These are phyloP conservation scores for Venturia oleaginea DNA, from an alignment of 2,329 filamentous ascomycete genomes.

Conservation along the genomic window DNA sequence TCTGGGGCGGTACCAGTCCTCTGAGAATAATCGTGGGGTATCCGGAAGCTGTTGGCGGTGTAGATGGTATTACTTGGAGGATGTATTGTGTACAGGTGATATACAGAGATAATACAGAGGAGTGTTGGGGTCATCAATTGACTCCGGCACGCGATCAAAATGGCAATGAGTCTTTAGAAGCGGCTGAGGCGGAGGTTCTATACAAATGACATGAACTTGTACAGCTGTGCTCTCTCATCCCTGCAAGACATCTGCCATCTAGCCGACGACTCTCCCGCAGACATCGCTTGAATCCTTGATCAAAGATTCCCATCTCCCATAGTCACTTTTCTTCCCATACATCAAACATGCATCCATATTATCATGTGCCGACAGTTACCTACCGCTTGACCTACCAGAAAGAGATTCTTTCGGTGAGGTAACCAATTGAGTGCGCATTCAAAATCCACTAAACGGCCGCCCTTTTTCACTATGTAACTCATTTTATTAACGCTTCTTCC, in stretches of 20 bases:
- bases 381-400: too few relatives aligned
- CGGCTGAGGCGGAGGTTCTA: neutral
- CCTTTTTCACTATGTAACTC: too few relatives aligned
- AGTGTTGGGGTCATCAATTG: neutral
- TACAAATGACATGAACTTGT: neutral
- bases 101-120: neutral
- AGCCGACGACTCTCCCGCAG: neutral
- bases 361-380: too few relatives aligned
- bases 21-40: neutral
- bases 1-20: neutral
- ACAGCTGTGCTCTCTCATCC: neutral
- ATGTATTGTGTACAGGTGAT: neutral
- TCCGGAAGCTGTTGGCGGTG: neutral
- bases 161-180: neutral
- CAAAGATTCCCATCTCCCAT: too few relatives aligned
- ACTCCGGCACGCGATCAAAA: neutral
- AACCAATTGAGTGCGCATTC: too few relatives aligned
- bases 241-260: neutral
- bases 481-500: too few relatives aligned
- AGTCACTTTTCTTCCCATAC: too few relatives aligned
- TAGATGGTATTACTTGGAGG: neutral
- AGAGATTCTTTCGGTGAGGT: too few relatives aligned
- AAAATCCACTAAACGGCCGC: too few relatives aligned
- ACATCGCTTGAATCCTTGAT: too few relatives aligned
- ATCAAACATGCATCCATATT: neutral